Percentiles rank a stretch among this genome's conserved stretches.
phyloP scores from a whole-genome alignment of 2,329 filamentous ascomycete genomes.

The Colletotrichum orbiculare region DNA sequence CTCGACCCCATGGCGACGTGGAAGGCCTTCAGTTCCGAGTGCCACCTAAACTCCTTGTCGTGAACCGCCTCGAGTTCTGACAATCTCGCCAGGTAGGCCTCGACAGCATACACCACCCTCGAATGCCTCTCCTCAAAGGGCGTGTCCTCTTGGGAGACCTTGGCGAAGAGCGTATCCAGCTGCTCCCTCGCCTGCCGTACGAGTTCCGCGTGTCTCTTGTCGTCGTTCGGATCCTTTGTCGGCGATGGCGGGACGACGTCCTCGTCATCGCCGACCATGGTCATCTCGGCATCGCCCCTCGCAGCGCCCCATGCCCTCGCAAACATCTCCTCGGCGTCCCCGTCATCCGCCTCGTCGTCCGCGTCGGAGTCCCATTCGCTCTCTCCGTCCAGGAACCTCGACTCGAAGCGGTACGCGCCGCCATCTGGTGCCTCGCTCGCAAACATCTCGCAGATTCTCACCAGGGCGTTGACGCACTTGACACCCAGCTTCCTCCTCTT shows the following conservation, averaged over 20 bases:
- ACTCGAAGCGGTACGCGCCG: conserved; percentile 16
- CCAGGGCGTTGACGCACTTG: conserved; percentile 20
- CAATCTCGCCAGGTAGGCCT: conserved; percentile 25
- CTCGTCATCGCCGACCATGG: conserved; percentile 1
- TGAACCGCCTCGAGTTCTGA: conserved; percentile 26
- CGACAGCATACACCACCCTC: conserved; percentile 23
- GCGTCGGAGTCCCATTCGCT: conserved; percentile 11
- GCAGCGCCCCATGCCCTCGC: background rate
- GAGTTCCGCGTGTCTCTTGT: conserved; percentile 16
- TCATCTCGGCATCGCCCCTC: conserved; percentile 13
- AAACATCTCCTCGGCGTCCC: background rate
- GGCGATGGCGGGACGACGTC: background rate
- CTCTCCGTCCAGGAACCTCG: conserved; percentile 11
- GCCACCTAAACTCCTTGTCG: conserved; percentile 31
- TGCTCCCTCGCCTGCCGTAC: conserved; percentile 23
- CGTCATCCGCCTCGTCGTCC: conserved; percentile 24
- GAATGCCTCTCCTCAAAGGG: conserved; percentile 30
- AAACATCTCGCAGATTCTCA: conserved; percentile 34
- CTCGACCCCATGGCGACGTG: conserved; percentile 15
- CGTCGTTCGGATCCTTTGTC: background rate
- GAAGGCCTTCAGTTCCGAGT: conserved; percentile 20
- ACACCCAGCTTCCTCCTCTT: conserved; percentile 1
- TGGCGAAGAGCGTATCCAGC: conserved; percentile 18
- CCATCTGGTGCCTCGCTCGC: conserved; percentile 22
- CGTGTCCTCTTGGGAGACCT: conserved; percentile 15